Conservation (phyloP, 768 basidiomycete genomes). For the Sutorius australiensis region DNA sequence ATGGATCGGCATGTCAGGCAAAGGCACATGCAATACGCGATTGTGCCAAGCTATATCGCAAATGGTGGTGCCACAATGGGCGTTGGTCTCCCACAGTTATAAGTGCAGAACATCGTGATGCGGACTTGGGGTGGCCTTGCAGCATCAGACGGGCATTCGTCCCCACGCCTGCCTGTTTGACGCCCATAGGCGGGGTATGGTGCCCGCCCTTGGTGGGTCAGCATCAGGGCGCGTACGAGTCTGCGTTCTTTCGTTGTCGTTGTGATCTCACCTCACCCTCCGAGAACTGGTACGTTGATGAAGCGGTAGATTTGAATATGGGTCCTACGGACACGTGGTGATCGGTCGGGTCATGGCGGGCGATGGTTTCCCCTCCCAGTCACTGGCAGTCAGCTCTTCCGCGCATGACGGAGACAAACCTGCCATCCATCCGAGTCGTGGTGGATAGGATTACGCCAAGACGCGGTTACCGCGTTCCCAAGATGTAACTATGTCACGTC, state of each 20-base stretch:
- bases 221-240: not conserved
- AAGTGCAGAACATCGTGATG: not conserved
- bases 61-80: not conserved
- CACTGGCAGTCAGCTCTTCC: not conserved
- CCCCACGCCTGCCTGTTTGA: too few relatives aligned
- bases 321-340: not conserved
- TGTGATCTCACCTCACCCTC: not conserved
- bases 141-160: not conserved
- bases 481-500: not conserved
- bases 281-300: not conserved
- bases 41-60: not conserved
- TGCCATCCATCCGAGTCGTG: not conserved
- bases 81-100: not conserved
- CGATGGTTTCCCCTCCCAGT: not conserved
- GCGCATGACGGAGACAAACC: not conserved
- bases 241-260: not conserved
- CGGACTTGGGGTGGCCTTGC: not conserved
- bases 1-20: not conserved
- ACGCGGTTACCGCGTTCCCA: not conserved
- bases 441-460: not conserved
- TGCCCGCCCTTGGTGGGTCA: too few relatives aligned
- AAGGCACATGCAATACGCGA: not conserved
- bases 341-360: not conserved
- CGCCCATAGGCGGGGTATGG: not conserved
- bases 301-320: not conserved